Evolutionary conservation across 176 grass and related monocot genomes (phyloP), one percentile per base, ranked within the genome.

Genomic region (Bothriochloa decipiens): DNA sequence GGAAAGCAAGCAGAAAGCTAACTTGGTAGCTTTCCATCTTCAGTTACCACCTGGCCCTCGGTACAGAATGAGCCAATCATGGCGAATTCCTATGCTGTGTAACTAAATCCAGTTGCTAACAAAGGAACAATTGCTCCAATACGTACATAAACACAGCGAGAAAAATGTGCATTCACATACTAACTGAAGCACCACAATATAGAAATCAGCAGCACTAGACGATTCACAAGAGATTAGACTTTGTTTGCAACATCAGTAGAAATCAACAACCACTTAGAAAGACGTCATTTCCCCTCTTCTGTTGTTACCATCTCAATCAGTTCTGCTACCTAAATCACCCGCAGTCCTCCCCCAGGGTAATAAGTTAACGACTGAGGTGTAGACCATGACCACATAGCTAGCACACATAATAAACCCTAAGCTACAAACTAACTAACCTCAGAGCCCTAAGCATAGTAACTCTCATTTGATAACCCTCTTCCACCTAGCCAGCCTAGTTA

Each of bases 191-290:
- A 74, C 25, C 16, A 57, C 12, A n/a, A 62, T 62, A 62, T 26
- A 62, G 58, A 62, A 61, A 62, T 62, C n/a, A 26, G n/a, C 17
- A 78, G 47, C 60, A 36, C 60, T 67, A 26, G 32, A 88, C 8
- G 25, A 84, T 74, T 84, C 81, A 88, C 72, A 85, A 82, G 13
- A 85, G 46, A 35, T 77, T 8, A 77, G 23, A 70, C 50, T 43
- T 53, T 26, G 66, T 66, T 83, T 16, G 3, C 25, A 77, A 83
- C 81, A 78, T 72, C 55, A 70, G 16, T 64, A 75, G 37, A 26
- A 85, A 28, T 68, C 27, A 76, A 18, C 70, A 23, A 72, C 4
- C 28, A 47, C 52, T 22, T 49, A 77, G n/a, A 25, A 61, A 61
- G 22, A 61, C 11, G 3, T 1, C n/a, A 22, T n/a, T 22, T 9